Base-by-base conservation (phyloP, 176 grass and related monocot genomes). In the Avena atlantica region DNA sequence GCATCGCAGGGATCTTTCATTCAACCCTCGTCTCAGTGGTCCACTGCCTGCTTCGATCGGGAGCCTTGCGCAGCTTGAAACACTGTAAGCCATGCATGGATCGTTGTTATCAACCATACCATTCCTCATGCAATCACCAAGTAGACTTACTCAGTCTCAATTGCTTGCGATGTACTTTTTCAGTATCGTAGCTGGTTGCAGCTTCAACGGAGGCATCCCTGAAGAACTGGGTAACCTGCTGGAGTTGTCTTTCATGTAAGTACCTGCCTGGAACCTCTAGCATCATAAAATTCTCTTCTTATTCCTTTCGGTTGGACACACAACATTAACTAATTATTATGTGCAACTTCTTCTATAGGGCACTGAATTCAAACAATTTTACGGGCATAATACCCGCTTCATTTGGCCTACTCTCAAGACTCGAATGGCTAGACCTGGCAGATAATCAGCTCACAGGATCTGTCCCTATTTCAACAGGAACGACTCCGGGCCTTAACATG, bases 351-450 rank as follows among this genome's bases (percentile, higher is more conserved):
- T 23, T 79, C 59, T 77, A 12, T 11, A 92, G 91, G 44, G 91
- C 91, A 13, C 62, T 92, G 80, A 92, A 92, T 80, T 89, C 79
- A 10, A 92, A 92, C 91, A 68, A 87, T 40, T 92, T 92, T 62
- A 70, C 84, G 5, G 91, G 87, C 13, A 69, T 19, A 55, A 89
- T 92, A 84, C 91, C 91, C 0, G 1, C 91, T 65, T 8, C 42
- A 13, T 42, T 92, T 14, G 91, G 91, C 12, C 15, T 86, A 56
- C 87, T 92, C 40, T 70, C 87, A 52, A 64, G 63, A 0, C 87
- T 92, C 52, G 24, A 3, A 44, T 92, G 87, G 87, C 63, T 92
- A 34, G 91, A 92, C 15, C 70, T 92, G 59, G 91, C 91, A 14
- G 81, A 92, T 48, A 92, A 92, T 71, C 80, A 81, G n/a, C 81